Evolutionary conservation across 805 yeast species (phyloP).

Genomic region (Hanseniaspora clermontiae): DNA sequence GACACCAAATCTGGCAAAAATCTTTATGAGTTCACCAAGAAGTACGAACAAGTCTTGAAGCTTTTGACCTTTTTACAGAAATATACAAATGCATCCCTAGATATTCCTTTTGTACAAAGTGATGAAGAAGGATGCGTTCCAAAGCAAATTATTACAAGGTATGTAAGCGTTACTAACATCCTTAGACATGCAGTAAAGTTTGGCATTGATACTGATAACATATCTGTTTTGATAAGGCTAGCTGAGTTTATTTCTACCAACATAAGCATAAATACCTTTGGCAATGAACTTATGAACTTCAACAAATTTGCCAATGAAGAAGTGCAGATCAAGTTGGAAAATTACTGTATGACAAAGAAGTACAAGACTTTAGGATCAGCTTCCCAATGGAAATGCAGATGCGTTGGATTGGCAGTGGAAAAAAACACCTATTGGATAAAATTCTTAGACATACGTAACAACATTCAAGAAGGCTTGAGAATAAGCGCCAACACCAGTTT

Average conservation of each 20-base stretch:
- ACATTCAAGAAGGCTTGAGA: slow-evolving; percentile 12
- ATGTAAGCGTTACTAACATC: slow-evolving; percentile 43
- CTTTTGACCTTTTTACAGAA: slow-evolving; percentile 44
- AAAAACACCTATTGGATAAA: slow-evolving; percentile 37
- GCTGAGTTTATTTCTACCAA: slow-evolving; percentile 59
- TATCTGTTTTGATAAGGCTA: slow-evolving; percentile 33
- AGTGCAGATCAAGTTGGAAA: slow-evolving; percentile 39
- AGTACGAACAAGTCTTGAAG: slow-evolving; percentile 43
- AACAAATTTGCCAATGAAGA: slow-evolving; percentile 36
- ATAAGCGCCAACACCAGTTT: slow-evolving; percentile 28
- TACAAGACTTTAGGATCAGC: slow-evolving; percentile 44
- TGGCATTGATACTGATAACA: slow-evolving; percentile 45
- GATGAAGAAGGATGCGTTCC: slow-evolving; percentile 46
- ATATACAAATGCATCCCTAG: slow-evolving; percentile 34
- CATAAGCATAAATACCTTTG: slow-evolving; percentile 43
- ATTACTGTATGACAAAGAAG: slow-evolving; percentile 49
- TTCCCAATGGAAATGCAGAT: slow-evolving; percentile 52
- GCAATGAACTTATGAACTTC: neutral
- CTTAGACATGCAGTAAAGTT: slow-evolving; percentile 44
- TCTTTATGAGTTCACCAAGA: slow-evolving; percentile 63
- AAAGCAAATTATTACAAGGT: slow-evolving; percentile 48
- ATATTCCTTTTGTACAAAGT: slow-evolving; percentile 57
- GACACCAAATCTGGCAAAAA: slow-evolving; percentile 52
- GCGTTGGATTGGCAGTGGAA: slow-evolving; percentile 43
- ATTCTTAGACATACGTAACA: slow-evolving; percentile 34